Conservation (phyloP, 208 protist species). For the Leishmania lainsoni region DNA sequence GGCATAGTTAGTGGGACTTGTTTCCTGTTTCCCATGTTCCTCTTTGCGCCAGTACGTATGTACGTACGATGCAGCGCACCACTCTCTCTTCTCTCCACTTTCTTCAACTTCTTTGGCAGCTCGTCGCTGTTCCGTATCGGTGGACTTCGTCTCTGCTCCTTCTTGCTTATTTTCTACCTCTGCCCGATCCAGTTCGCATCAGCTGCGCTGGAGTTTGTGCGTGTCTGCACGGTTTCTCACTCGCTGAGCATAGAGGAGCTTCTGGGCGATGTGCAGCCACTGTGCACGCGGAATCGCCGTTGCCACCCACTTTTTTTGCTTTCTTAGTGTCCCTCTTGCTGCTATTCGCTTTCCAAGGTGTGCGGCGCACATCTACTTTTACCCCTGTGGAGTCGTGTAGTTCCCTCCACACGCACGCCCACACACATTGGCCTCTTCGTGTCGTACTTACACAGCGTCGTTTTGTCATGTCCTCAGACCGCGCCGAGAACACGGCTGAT, state of each 20-base stretch:
- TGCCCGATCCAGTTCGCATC: constrained; percentile 1
- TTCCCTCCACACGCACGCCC: background rate
- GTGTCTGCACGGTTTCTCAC: background rate
- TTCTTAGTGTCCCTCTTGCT: background rate
- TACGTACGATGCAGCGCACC: background rate
- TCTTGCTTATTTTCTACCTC: background rate
- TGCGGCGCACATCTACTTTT: background rate
- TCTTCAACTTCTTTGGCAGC: background rate
- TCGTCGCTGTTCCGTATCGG: background rate
- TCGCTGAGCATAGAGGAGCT: background rate
- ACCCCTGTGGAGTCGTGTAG: background rate
- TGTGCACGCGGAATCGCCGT: background rate
- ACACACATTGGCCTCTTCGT: background rate
- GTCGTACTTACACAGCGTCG: background rate
- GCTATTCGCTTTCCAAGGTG: constrained; percentile 7
- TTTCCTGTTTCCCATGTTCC: background rate
- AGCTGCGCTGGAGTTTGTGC: background rate
- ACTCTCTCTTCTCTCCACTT: background rate
- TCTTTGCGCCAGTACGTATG: background rate
- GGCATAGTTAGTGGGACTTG: background rate
- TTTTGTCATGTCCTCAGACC: constrained; percentile 1
- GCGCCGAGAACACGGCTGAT: background rate
- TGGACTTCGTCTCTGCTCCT: background rate
- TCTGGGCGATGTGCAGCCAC: background rate
- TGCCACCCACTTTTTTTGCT: background rate